phyloP scores from a whole-genome alignment of 768 basidiomycete genomes.

The Terana coerulea region DNA sequence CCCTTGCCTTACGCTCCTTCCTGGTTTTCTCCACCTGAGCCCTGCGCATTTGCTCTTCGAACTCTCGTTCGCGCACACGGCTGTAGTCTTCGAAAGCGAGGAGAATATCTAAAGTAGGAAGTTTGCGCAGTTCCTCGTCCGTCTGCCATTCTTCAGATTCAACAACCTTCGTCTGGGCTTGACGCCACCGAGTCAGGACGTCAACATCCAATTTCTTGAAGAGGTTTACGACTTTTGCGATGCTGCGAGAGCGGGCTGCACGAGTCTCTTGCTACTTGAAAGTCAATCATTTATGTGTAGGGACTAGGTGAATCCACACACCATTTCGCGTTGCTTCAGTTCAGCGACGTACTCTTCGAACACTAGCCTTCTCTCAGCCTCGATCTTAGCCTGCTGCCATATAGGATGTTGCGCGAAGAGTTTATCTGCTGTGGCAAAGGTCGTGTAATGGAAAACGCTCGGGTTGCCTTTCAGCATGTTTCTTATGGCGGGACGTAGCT shows the following conservation, averaged over 20 bases:
- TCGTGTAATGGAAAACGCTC: slow-evolving; percentile 88
- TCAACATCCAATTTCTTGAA: slow-evolving; percentile 89
- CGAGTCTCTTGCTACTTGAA: slow-evolving; percentile 70
- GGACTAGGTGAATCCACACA: slow-evolving; percentile 40
- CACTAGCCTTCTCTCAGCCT: slow-evolving; percentile 80
- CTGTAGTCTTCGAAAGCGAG: slow-evolving; percentile 94
- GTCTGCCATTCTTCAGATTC: slow-evolving; percentile 76
- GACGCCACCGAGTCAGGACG: slow-evolving; percentile 91
- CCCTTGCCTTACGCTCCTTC: slow-evolving; percentile 84
- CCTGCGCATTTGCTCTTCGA: slow-evolving; percentile 81
- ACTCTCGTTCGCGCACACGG: slow-evolving; percentile 84
- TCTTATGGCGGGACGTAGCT: slow-evolving; percentile 81
- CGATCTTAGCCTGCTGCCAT: slow-evolving; percentile 85
- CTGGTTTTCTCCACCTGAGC: slow-evolving; percentile 80
- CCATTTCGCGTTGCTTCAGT: slow-evolving; percentile 85
- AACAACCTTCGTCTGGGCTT: slow-evolving; percentile 71
- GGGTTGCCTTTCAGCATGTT: slow-evolving; percentile 86
- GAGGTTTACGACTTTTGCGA: slow-evolving; percentile 76
- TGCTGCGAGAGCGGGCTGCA: slow-evolving; percentile 71
- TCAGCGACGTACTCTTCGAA: slow-evolving; percentile 91
- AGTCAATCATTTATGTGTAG: not conserved
- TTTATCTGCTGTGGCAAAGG: slow-evolving; percentile 84
- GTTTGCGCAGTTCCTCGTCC: slow-evolving; percentile 72
- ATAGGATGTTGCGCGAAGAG: slow-evolving; percentile 84
- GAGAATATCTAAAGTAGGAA: slow-evolving; percentile 90